These are phyloP conservation scores for Didymellaceae sp. DNA, from an alignment of 2,329 filamentous ascomycete species.

Conservation along the genomic window DNA sequence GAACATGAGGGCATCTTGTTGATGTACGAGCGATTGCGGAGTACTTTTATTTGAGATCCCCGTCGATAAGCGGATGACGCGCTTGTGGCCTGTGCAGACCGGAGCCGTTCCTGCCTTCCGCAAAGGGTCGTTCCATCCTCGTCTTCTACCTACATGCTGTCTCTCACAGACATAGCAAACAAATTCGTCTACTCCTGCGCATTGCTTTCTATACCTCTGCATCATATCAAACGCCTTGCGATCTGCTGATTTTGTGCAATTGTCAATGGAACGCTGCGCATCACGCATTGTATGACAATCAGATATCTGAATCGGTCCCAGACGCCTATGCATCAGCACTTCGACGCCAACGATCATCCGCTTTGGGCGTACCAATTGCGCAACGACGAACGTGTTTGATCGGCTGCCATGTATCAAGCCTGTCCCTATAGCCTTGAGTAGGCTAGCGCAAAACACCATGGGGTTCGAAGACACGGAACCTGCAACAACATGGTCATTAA, in stretches of 20 bases:
- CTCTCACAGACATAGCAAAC: no score
- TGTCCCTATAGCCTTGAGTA: conserved; percentile 1
- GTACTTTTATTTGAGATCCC: conserved; percentile 24
- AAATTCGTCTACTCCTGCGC: no score
- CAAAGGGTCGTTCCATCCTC: neutral
- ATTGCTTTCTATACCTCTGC: no score
- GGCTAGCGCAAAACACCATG: conserved; percentile 28
- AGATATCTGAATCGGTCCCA: conserved; percentile 1
- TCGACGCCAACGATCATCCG: neutral
- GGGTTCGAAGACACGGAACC: conserved; percentile 24
- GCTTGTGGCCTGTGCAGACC: conserved; percentile 21
- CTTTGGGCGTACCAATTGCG: neutral
- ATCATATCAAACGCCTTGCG: no score
- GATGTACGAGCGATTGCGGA: conserved; percentile 6
- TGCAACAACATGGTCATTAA: conserved; percentile 8
- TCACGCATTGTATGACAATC: neutral
- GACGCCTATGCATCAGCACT: conserved; percentile 3
- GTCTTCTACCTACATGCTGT: neutral
- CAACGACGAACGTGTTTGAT: conserved; percentile 18
- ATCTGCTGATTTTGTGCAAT: no score
- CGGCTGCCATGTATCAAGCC: conserved; percentile 19
- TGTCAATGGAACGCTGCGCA: no score
- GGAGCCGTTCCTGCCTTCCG: conserved; percentile 12
- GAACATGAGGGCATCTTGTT: conserved; percentile 42
- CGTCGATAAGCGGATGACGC: conserved; percentile 37